Evolutionary conservation across 2,329 filamentous ascomycete genomes (phyloP).

Genomic region (Cladosporium sp.): DNA sequence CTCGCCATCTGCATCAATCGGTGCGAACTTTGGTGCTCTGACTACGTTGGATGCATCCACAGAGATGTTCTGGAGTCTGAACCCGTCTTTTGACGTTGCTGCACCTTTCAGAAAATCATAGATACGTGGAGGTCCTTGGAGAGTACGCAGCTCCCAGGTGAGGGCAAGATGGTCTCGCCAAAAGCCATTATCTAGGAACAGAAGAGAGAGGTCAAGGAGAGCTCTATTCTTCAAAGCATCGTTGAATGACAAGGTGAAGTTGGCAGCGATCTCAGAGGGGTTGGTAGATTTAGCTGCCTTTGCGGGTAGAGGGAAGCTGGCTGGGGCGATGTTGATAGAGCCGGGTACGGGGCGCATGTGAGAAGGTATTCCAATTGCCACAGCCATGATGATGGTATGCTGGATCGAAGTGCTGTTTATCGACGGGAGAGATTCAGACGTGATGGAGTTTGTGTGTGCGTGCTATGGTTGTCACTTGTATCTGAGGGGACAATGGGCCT

Average conservation of each 20-base stretch:
- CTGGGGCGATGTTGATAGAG: constrained; percentile 4
- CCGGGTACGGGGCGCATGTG: constrained; percentile 9
- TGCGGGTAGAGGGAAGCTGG: not conserved
- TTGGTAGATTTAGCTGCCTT: not conserved
- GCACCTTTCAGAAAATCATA: constrained; percentile 38
- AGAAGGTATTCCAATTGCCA: not conserved
- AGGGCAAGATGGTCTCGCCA: constrained; percentile 61
- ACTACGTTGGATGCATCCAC: constrained; percentile 17
- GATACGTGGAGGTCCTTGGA: constrained; percentile 50
- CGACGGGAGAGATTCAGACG: not conserved
- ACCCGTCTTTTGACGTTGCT: constrained; percentile 36
- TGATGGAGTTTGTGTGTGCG: not conserved
- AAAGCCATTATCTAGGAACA: constrained; percentile 19
- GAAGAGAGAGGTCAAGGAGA: constrained; percentile 1
- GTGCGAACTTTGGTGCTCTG: constrained; percentile 31
- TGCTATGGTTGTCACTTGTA: not conserved
- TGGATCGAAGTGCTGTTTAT: not conserved
- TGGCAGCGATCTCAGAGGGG: not conserved
- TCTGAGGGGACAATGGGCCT: not conserved
- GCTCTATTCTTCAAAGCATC: not conserved
- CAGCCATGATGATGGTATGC: constrained; percentile 1
- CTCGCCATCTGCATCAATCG: constrained; percentile 27
- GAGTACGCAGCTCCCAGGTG: constrained; percentile 57
- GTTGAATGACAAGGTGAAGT: not conserved
- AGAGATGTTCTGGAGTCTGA: constrained; percentile 22